Percentiles rank a stretch among this genome's conserved stretches.
phyloP scores from a whole-genome alignment of 164 flowering plant genomes.

The Nymphaea thermarum region DNA sequence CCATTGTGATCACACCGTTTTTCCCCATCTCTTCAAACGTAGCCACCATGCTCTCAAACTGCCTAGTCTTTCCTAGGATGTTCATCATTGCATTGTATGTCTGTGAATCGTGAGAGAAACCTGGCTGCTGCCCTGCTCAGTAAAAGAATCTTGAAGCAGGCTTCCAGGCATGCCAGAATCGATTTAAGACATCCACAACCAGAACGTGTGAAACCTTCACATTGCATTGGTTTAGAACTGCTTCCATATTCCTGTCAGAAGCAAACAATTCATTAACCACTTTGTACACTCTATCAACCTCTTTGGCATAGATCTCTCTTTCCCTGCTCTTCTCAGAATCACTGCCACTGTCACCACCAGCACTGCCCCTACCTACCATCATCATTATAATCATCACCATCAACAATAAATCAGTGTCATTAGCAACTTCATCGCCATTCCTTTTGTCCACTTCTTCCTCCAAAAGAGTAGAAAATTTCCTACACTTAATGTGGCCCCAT shows the following conservation, averaged over 20 bases:
- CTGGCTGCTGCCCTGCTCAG: constrained; percentile 55
- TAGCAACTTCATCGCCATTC: background rate
- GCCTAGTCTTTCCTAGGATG: constrained; percentile 63
- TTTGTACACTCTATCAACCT: constrained; percentile 61
- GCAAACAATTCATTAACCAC: constrained; percentile 81
- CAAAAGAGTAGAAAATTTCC: no score
- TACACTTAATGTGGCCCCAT: no score
- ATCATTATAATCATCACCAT: background rate
- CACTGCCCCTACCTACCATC: background rate
- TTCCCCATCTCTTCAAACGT: constrained; percentile 82
- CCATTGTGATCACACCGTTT: constrained; percentile 50
- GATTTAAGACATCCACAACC: constrained; percentile 48
- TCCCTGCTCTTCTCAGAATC: no score
- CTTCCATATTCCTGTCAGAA: constrained; percentile 79
- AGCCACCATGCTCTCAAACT: constrained; percentile 80
- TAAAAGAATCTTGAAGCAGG: constrained; percentile 80
- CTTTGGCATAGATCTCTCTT: constrained; percentile 23
- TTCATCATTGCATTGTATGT: constrained; percentile 69
- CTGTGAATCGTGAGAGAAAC: constrained; percentile 56
- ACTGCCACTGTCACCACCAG: no score
- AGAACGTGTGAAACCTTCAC: constrained; percentile 46
- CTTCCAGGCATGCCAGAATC: constrained; percentile 58
- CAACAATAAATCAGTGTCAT: background rate
- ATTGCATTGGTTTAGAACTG: constrained; percentile 63
- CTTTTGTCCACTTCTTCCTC: background rate